These are phyloP conservation scores for Trichoderma sp. DNA, from an alignment of 2,329 filamentous ascomycete genomes.

Conservation along the genomic window DNA sequence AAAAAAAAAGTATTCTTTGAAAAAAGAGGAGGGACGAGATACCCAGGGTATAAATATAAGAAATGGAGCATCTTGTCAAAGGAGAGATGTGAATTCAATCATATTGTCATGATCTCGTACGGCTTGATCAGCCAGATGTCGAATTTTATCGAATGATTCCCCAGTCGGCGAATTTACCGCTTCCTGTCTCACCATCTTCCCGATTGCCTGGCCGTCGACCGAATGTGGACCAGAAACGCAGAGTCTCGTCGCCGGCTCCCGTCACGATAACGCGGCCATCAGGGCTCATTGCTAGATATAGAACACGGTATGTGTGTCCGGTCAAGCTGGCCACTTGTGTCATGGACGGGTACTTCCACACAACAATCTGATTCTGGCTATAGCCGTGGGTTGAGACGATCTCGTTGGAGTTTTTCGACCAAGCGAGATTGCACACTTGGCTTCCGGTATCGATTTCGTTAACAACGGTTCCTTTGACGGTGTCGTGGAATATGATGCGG, in stretches of 20 bases:
- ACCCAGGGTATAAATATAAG: slow-evolving; percentile 21
- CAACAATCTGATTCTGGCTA: slow-evolving; percentile 96
- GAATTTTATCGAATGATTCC: slow-evolving; percentile 69
- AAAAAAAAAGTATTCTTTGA: neutral
- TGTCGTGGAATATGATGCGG: slow-evolving; percentile 98
- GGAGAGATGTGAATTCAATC: slow-evolving; percentile 17
- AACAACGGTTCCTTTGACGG: slow-evolving; percentile 73
- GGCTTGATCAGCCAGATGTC: neutral
- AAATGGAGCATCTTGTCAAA: slow-evolving; percentile 14
- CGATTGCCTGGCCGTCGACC: slow-evolving; percentile 74
- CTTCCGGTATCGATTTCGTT: slow-evolving; percentile 95
- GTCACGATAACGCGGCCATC: slow-evolving; percentile 94
- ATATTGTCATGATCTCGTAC: slow-evolving; percentile 1
- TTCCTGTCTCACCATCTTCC: slow-evolving; percentile 64
- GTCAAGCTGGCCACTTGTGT: slow-evolving; percentile 93
- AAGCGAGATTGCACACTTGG: slow-evolving; percentile 97
- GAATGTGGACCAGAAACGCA: slow-evolving; percentile 97
- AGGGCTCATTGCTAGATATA: slow-evolving; percentile 96
- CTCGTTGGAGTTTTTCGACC: slow-evolving; percentile 97
- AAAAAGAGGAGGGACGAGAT: slow-evolving; percentile 4
- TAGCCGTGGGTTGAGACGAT: slow-evolving; percentile 97
- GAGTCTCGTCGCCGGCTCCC: slow-evolving; percentile 91
- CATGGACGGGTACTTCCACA: slow-evolving; percentile 99
- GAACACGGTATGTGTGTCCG: slow-evolving; percentile 92
- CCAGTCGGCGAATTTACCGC: slow-evolving; percentile 72